phyloP scores from a whole-genome alignment of 202 grass and related monocot genomes.

The Carex arenaria region DNA sequence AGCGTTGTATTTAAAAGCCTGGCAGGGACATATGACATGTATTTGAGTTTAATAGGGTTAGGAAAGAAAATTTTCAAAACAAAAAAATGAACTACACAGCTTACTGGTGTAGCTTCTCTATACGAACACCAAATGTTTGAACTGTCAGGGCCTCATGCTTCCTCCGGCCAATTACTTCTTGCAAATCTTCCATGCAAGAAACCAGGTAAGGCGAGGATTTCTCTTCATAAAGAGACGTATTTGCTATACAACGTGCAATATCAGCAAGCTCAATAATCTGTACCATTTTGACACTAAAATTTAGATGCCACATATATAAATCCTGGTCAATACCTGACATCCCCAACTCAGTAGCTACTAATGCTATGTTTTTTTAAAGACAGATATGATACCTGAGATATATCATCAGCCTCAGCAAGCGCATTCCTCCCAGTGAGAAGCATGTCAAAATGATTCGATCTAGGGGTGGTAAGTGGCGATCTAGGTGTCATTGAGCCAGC shows the following conservation, averaged over 20 bases:
- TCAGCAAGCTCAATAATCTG: slow-evolving; percentile 98
- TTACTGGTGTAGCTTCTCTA: slow-evolving; percentile 98
- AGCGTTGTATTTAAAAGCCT: background rate
- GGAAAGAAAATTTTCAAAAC: background rate
- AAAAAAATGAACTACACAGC: slow-evolving; percentile 5
- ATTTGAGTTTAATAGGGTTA: background rate
- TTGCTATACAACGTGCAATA: slow-evolving; percentile 95
- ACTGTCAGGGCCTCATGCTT: slow-evolving; percentile 93
- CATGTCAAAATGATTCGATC: slow-evolving; percentile 85
- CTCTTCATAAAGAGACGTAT: slow-evolving; percentile 90
- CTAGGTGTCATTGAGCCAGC: slow-evolving; percentile 95
- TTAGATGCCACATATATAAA: background rate
- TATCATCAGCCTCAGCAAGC: slow-evolving; percentile 72
- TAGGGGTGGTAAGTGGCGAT: slow-evolving; percentile 87
- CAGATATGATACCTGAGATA: slow-evolving; percentile 56
- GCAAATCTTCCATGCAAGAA: slow-evolving; percentile 97
- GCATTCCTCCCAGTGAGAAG: slow-evolving; percentile 75
- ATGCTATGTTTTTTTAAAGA: background rate
- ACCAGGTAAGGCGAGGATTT: slow-evolving; percentile 77
- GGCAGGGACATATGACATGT: background rate
- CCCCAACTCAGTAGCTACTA: background rate
- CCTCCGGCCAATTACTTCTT: slow-evolving; percentile 90
- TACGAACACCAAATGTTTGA: slow-evolving; percentile 96
- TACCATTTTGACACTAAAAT: slow-evolving; percentile 18
- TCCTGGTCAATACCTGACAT: background rate